Conservation (phyloP, 2,329 filamentous ascomycete species). For the Leptographium flavum region DNA sequence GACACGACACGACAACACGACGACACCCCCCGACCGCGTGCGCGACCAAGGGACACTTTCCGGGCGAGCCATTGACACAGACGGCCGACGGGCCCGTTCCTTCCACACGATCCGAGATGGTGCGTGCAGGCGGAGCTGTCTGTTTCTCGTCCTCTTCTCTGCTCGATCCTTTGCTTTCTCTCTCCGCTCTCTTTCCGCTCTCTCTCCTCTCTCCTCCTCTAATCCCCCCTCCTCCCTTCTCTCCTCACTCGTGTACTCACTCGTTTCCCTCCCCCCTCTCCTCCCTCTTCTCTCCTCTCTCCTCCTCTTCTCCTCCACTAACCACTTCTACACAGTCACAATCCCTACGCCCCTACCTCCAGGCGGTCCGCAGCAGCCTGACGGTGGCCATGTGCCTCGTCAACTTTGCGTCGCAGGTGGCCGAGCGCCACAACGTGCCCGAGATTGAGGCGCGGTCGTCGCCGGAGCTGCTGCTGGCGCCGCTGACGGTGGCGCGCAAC, state of each 20-base stretch:
- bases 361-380: constrained; percentile 87
- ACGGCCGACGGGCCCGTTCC: not conserved
- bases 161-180: too few relatives aligned
- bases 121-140: too few relatives aligned
- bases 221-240: too few relatives aligned
- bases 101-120: not conserved
- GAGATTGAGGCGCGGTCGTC: constrained; percentile 90
- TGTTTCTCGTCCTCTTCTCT: too few relatives aligned
- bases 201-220: too few relatives aligned
- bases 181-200: too few relatives aligned
- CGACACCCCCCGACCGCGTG: not conserved
- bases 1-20: not conserved
- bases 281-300: not conserved
- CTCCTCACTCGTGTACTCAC: too few relatives aligned
- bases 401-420: constrained; percentile 94
- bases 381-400: constrained; percentile 86
- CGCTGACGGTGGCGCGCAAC: constrained; percentile 80
- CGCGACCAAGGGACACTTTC: not conserved
- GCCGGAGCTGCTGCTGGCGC: constrained; percentile 86
- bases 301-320: not conserved
- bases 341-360: constrained; percentile 91
- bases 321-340: constrained; percentile 49
- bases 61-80: not conserved
- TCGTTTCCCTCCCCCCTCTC: too few relatives aligned
- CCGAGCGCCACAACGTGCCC: constrained; percentile 94